Base-by-base conservation (phyloP, 306 rosid genomes). In the Cucurbita maxima region DNA sequence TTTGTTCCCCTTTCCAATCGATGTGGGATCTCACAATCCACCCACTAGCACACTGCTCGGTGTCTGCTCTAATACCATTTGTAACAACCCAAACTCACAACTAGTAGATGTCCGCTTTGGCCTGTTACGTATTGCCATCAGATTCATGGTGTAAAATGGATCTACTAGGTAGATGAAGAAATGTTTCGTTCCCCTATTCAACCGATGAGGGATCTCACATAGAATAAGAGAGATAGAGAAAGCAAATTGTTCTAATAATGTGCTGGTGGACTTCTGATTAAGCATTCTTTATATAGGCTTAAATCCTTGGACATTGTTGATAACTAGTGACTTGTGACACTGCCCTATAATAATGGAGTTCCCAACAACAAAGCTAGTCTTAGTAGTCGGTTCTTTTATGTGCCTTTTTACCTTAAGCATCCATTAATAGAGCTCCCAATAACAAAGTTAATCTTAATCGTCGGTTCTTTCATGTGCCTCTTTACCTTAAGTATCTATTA, bases 181-280 rank as follows among this genome's bases (percentile, higher is more conserved):
- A 30, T 30, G 34, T 30, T 30, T 30, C 34, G 34, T 30, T 30
- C 2, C 0, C 0, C 3, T 30, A 0, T 30, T 3, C 34, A 25
- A 25, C 3, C 30, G 30, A 25, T 0, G 30, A 1, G 30, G 3
- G 30, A 25, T 25, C 2, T 30, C 34, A 30, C 25, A 25, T 1
- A 67, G 18, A 25, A 14, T 43, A 22, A 43, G 7, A 60, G 7
- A 50, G 54, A 7, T 50, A 50, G 54, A 5, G 58, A 69, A 36
- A 50, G 43, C 44, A 48, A 30, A 69, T 69, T 69, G 54, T 48
- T 30, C 11, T 50, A 59, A 84, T 79, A 48, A 79, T 84, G 79
- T 25, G 76, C 70, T 18, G 58, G 67, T 55, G 71, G 72, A 75
- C 75, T 75, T 70, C 58, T 71, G 77, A 75, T 74, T 63, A 73